Evolutionary conservation across 192 early-diverging fungal species (phyloP), one percentile per base, ranked within the genome.

Genomic region (Linnemannia hyalina): DNA sequence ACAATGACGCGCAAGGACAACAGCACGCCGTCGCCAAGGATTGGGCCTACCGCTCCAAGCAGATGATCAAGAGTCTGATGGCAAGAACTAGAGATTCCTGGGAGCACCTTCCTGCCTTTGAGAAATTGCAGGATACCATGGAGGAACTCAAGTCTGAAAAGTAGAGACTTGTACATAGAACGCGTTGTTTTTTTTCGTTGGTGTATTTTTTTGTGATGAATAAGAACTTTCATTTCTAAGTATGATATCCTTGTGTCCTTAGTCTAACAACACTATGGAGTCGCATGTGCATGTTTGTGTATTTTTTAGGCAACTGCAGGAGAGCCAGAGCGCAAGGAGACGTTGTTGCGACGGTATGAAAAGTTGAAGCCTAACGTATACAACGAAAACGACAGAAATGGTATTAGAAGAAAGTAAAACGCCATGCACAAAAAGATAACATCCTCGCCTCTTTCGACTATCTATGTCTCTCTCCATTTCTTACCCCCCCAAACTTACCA

Each of bases 41-140:
- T 85, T 99, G 97, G 97, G 89, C 88, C 73, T 97, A 97, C 79
- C 96, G 98, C 82, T 90, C 95, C 15, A 94, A 93, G 80, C 94
- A 93, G 89, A 88, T 96, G 47, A 83, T 99, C 80, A 96, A 95
- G 72, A 93, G 96, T 35, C 88, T 99, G 75, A 93, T 98, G 77
- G 95, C 96, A 46, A 93, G 95, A 70, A 94, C 95, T 22, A 96
- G 95, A 89, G 92, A 89, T 77, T 87, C 88, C 1, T 97, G 94
- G 89, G 96, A 95, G 40, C 93, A 92, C 23, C 91, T 92, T 22
- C 84, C 90, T 26, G 84, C 82, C 13, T 95, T 92, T 83, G 87
- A 94, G 35, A 90, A 91, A 46, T 82, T 97, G 44, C 90, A 91
- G 75, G 93, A 94, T 32, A 91, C 90, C 3, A 88, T 96, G 77